Conservation (phyloP, 2,329 filamentous ascomycete species). For the Rasamsonia emersonii region DNA sequence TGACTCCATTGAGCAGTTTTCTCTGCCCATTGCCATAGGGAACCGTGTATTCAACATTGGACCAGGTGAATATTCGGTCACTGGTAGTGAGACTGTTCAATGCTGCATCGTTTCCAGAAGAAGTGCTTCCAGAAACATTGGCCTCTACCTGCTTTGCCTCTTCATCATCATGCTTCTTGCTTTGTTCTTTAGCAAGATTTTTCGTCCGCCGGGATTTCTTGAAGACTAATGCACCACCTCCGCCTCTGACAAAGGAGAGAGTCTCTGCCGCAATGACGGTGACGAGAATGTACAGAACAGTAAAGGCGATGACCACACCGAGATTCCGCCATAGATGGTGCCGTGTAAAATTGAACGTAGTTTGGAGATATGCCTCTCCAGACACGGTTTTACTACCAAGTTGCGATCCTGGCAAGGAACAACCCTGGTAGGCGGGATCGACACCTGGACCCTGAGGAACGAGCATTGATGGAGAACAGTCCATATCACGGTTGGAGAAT, state of each 20-base stretch:
- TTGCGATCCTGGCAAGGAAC: constrained; percentile 50
- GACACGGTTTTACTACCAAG: constrained; percentile 43
- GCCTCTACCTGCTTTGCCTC: constrained; percentile 18
- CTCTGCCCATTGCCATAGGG: constrained; percentile 55
- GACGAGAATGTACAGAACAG: constrained; percentile 62
- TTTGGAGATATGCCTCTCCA: constrained; percentile 47
- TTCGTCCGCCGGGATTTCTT: constrained; percentile 51
- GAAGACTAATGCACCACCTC: constrained; percentile 63
- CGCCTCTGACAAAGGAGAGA: constrained; percentile 53
- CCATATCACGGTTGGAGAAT: constrained; percentile 48
- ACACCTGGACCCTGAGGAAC: constrained; percentile 47
- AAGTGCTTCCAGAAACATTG: constrained; percentile 3
- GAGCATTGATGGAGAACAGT: constrained; percentile 51
- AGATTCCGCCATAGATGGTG: constrained; percentile 63
- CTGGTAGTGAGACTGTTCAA: constrained; percentile 30
- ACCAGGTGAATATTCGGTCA: constrained; percentile 62
- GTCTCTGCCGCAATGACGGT: constrained; percentile 63
- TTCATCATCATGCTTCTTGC: constrained; percentile 11
- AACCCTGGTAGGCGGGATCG: constrained; percentile 52
- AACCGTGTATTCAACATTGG: constrained; percentile 63
- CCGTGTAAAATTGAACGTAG: constrained; percentile 49
- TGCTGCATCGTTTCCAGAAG: constrained; percentile 5
- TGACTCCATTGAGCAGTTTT: constrained; percentile 59
- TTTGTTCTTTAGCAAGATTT: constrained; percentile 19
- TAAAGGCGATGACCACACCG: constrained; percentile 67